These are phyloP conservation scores for Apostasia shenzhenica DNA, from an alignment of 106 monocot species.

Conservation along the genomic window DNA sequence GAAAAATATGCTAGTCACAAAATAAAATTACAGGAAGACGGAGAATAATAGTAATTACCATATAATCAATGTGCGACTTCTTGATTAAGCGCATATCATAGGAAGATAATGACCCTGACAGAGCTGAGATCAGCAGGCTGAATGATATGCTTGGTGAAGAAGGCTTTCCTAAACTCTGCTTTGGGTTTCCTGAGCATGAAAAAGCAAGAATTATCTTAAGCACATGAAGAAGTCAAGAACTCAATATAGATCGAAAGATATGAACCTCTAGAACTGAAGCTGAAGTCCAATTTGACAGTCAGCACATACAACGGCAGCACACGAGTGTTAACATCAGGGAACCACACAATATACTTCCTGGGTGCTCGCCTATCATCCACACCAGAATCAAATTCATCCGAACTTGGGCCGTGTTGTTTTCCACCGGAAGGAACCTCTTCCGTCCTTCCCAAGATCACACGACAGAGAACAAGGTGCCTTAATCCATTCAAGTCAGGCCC, in stretches of 20 bases:
- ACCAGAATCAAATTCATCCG: slow-evolving; percentile 42
- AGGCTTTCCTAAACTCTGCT: slow-evolving; percentile 16
- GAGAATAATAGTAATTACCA: slow-evolving; percentile 15
- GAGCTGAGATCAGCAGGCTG: slow-evolving; percentile 15
- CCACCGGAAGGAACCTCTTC: slow-evolving; percentile 40
- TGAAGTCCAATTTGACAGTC: slow-evolving; percentile 21
- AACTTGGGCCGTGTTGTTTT: slow-evolving; percentile 27
- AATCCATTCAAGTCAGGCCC: slow-evolving; percentile 28
- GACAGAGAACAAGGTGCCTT: slow-evolving; percentile 40
- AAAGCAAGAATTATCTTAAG: slow-evolving; percentile 1
- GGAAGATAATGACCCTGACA: slow-evolving; percentile 25
- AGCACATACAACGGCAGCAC: slow-evolving; percentile 36
- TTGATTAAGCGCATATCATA: slow-evolving; percentile 32
- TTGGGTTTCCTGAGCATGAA: slow-evolving; percentile 13
- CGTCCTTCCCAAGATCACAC: slow-evolving; percentile 49
- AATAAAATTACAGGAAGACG: background rate
- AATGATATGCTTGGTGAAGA: slow-evolving; percentile 49
- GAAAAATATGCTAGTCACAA: background rate
- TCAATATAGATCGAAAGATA: background rate
- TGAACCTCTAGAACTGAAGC: slow-evolving; percentile 16
- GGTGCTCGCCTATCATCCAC: slow-evolving; percentile 37
- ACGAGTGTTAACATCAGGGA: slow-evolving; percentile 33
- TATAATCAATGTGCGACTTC: slow-evolving; percentile 24
- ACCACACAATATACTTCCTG: slow-evolving; percentile 48
- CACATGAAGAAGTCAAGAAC: slow-evolving; percentile 3